These are phyloP conservation scores for Plasmodium adleri DNA, from an alignment of 169 alveolate species.

Conservation along the genomic window DNA sequence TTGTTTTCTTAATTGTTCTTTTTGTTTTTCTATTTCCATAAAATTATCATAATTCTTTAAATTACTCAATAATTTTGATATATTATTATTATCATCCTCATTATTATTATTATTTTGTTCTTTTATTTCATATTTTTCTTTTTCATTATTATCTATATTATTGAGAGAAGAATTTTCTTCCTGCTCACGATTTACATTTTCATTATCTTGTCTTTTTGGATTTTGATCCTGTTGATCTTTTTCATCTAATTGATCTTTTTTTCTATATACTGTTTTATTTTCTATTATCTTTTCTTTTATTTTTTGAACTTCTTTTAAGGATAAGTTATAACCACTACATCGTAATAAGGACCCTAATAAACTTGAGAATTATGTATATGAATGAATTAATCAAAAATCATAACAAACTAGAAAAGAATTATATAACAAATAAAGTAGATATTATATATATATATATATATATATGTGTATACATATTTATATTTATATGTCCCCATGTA, in stretches of 20 bases:
- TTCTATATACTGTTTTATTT: constrained; percentile 24
- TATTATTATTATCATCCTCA: constrained; percentile 26
- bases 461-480: too few relatives aligned
- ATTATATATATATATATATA: constrained; percentile 2
- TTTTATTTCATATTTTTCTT: neutral
- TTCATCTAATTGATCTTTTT: neutral
- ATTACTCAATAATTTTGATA: constrained; percentile 57
- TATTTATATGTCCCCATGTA: too few relatives aligned
- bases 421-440: neutral
- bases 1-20: constrained; percentile 51
- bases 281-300: constrained; percentile 56
- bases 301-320: constrained; percentile 65
- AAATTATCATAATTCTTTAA: constrained; percentile 69
- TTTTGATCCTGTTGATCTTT: neutral
- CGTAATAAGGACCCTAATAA: constrained; percentile 61
- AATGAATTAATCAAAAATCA: neutral
- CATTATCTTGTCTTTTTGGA: neutral
- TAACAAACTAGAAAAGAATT: neutral
- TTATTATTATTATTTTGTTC: neutral
- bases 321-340: constrained; percentile 71
- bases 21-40: constrained; percentile 70
- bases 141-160: constrained; percentile 12
- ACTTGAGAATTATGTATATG: neutral
- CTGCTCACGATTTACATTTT: constrained; percentile 8
- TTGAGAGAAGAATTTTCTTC: constrained; percentile 15